These are phyloP conservation scores for Didymella lethalis DNA, from an alignment of 2,329 filamentous ascomycete species.

Conservation along the genomic window DNA sequence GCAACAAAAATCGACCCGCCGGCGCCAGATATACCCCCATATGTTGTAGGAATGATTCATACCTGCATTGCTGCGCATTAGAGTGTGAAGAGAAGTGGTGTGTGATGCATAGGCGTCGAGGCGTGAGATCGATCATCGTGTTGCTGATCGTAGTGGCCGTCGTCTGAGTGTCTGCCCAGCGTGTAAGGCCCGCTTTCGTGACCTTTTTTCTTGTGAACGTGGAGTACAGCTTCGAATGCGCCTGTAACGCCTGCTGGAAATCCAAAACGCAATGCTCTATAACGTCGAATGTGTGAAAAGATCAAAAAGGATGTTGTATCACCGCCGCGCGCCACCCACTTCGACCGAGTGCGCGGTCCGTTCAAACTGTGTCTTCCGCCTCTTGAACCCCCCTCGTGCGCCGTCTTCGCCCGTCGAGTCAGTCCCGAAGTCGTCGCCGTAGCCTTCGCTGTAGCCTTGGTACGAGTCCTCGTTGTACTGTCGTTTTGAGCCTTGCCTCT, in stretches of 20 bases:
- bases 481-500: constrained; percentile 74
- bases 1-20: constrained; percentile 8
- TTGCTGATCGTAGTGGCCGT: constrained; percentile 5
- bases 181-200: constrained; percentile 15
- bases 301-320: constrained; percentile 20
- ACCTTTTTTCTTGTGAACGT: constrained; percentile 16
- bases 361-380: constrained; percentile 48
- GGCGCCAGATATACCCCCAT: constrained; percentile 20
- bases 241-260: constrained; percentile 20
- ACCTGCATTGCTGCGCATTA: constrained; percentile 25
- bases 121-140: neutral
- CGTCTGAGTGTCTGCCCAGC: constrained; percentile 8
- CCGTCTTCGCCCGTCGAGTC: constrained; percentile 77
- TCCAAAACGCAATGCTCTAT: constrained; percentile 20
- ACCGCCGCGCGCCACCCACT: constrained; percentile 48
- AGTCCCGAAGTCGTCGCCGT: constrained; percentile 70
- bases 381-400: constrained; percentile 43
- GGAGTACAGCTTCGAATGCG: constrained; percentile 8
- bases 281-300: constrained; percentile 17
- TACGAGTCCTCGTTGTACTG: constrained; percentile 78
- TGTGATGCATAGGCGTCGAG: constrained; percentile 3
- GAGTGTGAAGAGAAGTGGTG: constrained; percentile 8
- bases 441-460: constrained; percentile 77
- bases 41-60: constrained; percentile 24
- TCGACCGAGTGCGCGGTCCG: constrained; percentile 46